phyloP scores from a whole-genome alignment of 2,329 filamentous ascomycete genomes.

The Cordyceps tenuipes region DNA sequence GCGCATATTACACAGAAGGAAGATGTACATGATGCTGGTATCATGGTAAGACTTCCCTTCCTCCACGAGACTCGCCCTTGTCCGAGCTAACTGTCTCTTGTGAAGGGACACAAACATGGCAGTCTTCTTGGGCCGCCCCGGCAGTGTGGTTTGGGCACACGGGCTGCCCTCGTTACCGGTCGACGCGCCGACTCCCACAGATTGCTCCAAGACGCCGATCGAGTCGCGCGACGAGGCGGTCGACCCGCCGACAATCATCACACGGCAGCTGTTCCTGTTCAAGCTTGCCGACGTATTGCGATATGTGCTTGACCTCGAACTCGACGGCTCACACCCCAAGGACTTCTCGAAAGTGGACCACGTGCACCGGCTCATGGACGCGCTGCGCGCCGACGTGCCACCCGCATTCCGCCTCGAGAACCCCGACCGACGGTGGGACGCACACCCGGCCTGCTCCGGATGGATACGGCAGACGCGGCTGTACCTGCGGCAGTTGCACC shows the following conservation, averaged over 20 bases:
- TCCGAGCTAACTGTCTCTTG: not conserved
- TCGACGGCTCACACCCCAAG: slow-evolving; percentile 45
- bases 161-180: slow-evolving; percentile 42
- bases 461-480: slow-evolving; percentile 43
- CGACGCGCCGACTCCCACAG: slow-evolving; percentile 41
- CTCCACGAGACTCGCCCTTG: too few relatives aligned
- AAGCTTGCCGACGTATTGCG: slow-evolving; percentile 40
- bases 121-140: slow-evolving; percentile 46
- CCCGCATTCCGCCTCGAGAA: slow-evolving; percentile 45
- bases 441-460: slow-evolving; percentile 36
- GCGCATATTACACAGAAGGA: slow-evolving; percentile 46
- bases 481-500: slow-evolving; percentile 38
- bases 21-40: slow-evolving; percentile 48
- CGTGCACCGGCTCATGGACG: slow-evolving; percentile 42
- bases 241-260: slow-evolving; percentile 50
- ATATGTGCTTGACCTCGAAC: slow-evolving; percentile 47
- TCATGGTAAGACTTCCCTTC: slow-evolving; percentile 21
- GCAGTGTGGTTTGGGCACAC: slow-evolving; percentile 43
- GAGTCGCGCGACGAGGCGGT: slow-evolving; percentile 34
- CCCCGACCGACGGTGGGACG: slow-evolving; percentile 49
- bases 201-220: slow-evolving; percentile 40
- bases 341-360: slow-evolving; percentile 46
- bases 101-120: slow-evolving; percentile 47
- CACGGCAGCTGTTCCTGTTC: slow-evolving; percentile 43
- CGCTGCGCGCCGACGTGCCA: slow-evolving; percentile 41